These are phyloP conservation scores for Zostera marina DNA, from an alignment of 116 monocot species.

Conservation along the genomic window DNA sequence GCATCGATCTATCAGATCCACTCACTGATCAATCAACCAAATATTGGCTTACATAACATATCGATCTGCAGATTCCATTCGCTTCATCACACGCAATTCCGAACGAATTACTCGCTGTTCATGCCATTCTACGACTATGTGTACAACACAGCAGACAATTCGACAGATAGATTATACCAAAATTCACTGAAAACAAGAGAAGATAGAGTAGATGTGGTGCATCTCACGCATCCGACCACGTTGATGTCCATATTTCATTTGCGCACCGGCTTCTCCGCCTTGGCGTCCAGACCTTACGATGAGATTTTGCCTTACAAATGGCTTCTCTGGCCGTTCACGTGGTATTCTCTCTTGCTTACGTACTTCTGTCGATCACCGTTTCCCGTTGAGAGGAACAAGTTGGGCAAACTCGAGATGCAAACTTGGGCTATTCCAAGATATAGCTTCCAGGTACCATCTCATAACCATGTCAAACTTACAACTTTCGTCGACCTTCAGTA, in stretches of 20 bases:
- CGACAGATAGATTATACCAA: slow-evolving; percentile 17
- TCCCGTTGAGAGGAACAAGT: slow-evolving; percentile 37
- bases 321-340: slow-evolving; percentile 24
- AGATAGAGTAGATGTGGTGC: slow-evolving; percentile 16
- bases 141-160: slow-evolving; percentile 21
- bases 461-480: too few relatives aligned
- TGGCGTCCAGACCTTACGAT: slow-evolving; percentile 34
- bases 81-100: slow-evolving; percentile 37
- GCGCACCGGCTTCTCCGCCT: slow-evolving; percentile 17
- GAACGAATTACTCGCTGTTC: slow-evolving; percentile 29
- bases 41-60: too few relatives aligned
- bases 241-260: slow-evolving; percentile 23
- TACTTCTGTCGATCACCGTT: slow-evolving; percentile 29
- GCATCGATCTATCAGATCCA: too few relatives aligned
- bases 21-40: too few relatives aligned
- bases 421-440: slow-evolving; percentile 65
- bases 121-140: slow-evolving; percentile 39
- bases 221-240: slow-evolving; percentile 25
- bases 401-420: slow-evolving; percentile 36
- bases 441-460: slow-evolving; percentile 36
- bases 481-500: too few relatives aligned
- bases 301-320: slow-evolving; percentile 11
- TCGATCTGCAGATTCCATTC: slow-evolving; percentile 30
- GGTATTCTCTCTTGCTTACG: slow-evolving; percentile 15
- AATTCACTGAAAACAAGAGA: slow-evolving; percentile 12